Percentiles rank a stretch among this genome's conserved stretches.
Conservation (phyloP, 257 asterid genomes). For the Lavandula angustifolia region DNA sequence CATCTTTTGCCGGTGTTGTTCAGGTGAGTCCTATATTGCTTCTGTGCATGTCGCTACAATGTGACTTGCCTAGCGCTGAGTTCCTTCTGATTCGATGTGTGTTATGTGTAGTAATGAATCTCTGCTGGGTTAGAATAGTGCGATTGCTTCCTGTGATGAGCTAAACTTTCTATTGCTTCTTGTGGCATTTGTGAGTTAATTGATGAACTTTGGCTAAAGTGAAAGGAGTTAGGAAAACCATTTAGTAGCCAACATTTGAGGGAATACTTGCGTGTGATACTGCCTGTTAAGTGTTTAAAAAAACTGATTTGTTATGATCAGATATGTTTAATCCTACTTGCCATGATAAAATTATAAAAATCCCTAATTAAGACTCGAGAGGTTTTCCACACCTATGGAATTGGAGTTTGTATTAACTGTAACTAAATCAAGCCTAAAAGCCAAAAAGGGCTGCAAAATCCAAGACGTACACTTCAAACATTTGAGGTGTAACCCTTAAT, state of each 20-base stretch:
- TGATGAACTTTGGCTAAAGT: constrained; percentile 1
- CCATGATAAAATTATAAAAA: no score
- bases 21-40: constrained; percentile 54
- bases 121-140: constrained; percentile 1
- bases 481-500: no score
- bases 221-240: not conserved
- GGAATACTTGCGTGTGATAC: not conserved
- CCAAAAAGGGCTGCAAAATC: no score
- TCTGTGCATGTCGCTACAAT: not conserved
- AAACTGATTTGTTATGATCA: constrained; percentile 7
- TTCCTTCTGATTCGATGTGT: not conserved
- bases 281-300: not conserved
- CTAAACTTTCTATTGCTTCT: not conserved
- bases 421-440: no score
- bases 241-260: not conserved
- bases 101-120: constrained; percentile 16
- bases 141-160: not conserved
- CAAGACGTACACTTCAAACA: no score
- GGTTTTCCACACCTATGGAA: no score
- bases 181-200: not conserved
- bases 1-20: constrained; percentile 78
- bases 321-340: no score
- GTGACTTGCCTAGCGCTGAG: not conserved
- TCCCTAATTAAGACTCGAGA: not conserved
- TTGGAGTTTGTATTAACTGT: no score